Percentiles rank a stretch among this genome's conserved stretches.
phyloP scores from a whole-genome alignment of 192 early-diverging fungal genomes.

The Phycomyces blakesleeanus region DNA sequence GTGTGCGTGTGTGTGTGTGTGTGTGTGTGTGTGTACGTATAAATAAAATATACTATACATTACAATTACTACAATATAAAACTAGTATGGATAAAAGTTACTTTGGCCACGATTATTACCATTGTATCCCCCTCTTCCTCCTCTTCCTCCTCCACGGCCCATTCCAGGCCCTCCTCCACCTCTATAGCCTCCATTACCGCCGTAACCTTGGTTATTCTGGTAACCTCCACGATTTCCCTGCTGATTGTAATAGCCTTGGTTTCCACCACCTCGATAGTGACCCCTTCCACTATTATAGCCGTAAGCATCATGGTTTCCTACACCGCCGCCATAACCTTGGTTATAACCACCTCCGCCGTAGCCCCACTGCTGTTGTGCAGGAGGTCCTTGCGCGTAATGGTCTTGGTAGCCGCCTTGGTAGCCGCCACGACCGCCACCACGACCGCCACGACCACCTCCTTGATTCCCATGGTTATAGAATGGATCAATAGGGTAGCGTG shows the following conservation, averaged over 20 bases:
- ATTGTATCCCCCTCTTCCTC: constrained; percentile 7
- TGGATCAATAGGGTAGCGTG: constrained; percentile 22
- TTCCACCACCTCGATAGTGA: constrained; percentile 23
- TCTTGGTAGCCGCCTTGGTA: constrained; percentile 27
- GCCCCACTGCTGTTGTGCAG: constrained; percentile 14
- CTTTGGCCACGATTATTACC: neutral
- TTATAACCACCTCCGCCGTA: constrained; percentile 25
- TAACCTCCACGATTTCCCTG: constrained; percentile 27
- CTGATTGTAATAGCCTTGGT: constrained; percentile 23
- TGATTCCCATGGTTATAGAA: constrained; percentile 28
- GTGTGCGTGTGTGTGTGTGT: too few species aligned
- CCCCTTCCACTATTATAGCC: constrained; percentile 29
- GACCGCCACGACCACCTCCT: constrained; percentile 23
- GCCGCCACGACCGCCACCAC: constrained; percentile 2
- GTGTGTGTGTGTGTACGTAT: too few species aligned
- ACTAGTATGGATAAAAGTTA: constrained; percentile 3
- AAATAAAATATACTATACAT: too few species aligned
- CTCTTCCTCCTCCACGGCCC: neutral
- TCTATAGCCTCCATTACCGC: constrained; percentile 12
- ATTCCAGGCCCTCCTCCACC: constrained; percentile 4
- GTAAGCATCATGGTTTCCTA: constrained; percentile 26
- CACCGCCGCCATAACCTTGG: constrained; percentile 34
- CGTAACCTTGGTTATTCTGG: constrained; percentile 20
- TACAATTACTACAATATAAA: neutral
- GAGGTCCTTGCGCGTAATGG: constrained; percentile 18